Evolutionary conservation across 495 filamentous ascomycete genomes (phyloP).

Genomic region (Letharia columbiana): DNA sequence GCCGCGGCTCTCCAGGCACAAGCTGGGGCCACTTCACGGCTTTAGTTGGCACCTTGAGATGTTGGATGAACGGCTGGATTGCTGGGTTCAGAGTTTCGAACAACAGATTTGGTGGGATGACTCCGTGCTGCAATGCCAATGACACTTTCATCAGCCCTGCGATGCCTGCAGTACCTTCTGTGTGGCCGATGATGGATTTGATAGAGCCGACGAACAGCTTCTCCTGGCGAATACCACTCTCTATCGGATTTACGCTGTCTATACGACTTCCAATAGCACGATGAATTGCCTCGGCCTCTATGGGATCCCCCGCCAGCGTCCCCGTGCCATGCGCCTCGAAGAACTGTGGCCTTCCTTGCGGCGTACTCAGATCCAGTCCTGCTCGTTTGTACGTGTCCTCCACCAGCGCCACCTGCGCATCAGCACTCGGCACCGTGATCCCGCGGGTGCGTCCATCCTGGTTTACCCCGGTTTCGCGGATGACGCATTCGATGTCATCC

Average conservation of each 20-base stretch:
- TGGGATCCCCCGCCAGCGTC: conserved; percentile 36
- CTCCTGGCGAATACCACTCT: conserved; percentile 13
- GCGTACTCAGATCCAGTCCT: conserved; percentile 30
- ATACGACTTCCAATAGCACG: no score
- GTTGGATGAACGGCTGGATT: conserved; percentile 22
- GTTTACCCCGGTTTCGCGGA: conserved; percentile 34
- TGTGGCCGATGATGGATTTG: conserved; percentile 53
- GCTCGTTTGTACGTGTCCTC: conserved; percentile 29
- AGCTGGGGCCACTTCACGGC: neutral
- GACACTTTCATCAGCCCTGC: conserved; percentile 30
- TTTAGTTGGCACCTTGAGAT: conserved; percentile 12
- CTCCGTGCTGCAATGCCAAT: conserved; percentile 41
- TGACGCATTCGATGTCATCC: conserved; percentile 34
- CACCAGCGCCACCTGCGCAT: conserved; percentile 32
- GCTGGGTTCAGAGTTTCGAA: conserved; percentile 43
- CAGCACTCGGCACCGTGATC: conserved; percentile 33
- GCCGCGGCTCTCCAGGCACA: neutral
- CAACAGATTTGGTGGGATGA: conserved; percentile 52
- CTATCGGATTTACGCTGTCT: no score
- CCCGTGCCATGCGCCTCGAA: conserved; percentile 37
- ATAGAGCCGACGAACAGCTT: conserved; percentile 40
- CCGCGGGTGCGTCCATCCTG: conserved; percentile 34
- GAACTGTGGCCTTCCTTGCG: conserved; percentile 30
- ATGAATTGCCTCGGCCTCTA: conserved; percentile 31
- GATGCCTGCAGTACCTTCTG: conserved; percentile 35